Conservation (phyloP, 2,329 filamentous ascomycete species). For the Colletotrichum magnum region DNA sequence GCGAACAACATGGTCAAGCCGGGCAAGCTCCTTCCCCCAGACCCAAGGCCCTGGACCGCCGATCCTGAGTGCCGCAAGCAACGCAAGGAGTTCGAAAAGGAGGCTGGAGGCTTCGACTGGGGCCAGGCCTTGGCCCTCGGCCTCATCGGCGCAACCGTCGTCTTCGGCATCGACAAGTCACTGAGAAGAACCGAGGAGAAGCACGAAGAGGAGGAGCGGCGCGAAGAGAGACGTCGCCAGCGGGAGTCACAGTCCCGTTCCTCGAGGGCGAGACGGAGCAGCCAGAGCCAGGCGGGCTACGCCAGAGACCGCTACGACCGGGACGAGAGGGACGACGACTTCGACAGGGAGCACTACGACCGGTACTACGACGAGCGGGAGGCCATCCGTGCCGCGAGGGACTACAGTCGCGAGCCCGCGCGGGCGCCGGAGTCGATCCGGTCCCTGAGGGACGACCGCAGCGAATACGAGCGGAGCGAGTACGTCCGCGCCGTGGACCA, state of each 20-base stretch:
- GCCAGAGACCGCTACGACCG: constrained; percentile 4
- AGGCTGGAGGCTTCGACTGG: constrained; percentile 57
- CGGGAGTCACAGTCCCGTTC: constrained; percentile 17
- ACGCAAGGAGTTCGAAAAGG: constrained; percentile 57
- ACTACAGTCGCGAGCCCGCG: constrained; percentile 30
- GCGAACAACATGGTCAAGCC: constrained; percentile 30
- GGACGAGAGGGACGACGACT: constrained; percentile 17
- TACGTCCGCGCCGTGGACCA: constrained; percentile 16
- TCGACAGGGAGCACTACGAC: constrained; percentile 30
- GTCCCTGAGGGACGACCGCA: not conserved
- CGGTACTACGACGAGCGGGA: constrained; percentile 29
- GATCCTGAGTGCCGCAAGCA: constrained; percentile 53
- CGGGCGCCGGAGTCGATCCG: constrained; percentile 23
- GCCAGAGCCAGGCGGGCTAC: constrained; percentile 16
- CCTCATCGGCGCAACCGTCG: constrained; percentile 51
- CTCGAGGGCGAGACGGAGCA: constrained; percentile 12
- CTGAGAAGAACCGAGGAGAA: constrained; percentile 47
- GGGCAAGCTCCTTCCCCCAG: constrained; percentile 43
- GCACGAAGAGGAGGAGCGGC: constrained; percentile 36
- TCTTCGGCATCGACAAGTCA: constrained; percentile 58
- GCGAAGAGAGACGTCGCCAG: constrained; percentile 33
- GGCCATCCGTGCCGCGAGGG: constrained; percentile 24
- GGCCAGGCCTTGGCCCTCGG: constrained; percentile 55
- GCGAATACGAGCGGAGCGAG: constrained; percentile 5
- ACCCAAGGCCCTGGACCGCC: constrained; percentile 53